A percentile compares a stretch with the other conserved stretches of the same genome.
Conservation (phyloP, 768 basidiomycete genomes). For the Asterophora parasitica region DNA sequence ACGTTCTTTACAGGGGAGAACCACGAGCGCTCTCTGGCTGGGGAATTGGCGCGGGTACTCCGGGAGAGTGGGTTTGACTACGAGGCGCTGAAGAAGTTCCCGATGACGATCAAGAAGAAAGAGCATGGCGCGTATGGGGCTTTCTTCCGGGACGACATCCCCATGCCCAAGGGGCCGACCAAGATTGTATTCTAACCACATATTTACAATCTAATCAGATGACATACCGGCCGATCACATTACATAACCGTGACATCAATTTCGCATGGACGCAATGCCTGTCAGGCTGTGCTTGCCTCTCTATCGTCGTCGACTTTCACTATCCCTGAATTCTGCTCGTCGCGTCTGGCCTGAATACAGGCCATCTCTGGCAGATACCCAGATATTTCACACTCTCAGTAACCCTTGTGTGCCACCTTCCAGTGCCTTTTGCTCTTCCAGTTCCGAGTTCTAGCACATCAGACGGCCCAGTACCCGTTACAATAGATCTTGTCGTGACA, state of each 20-base stretch:
- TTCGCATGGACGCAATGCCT: not conserved
- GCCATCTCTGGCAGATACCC: too few relatives aligned
- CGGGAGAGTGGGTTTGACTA: constrained; percentile 82
- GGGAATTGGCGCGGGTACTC: constrained; percentile 88
- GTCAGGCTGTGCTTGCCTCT: not conserved
- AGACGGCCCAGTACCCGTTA: not conserved
- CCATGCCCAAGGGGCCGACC: constrained; percentile 56
- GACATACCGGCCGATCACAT: not conserved
- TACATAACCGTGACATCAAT: constrained; percentile 15
- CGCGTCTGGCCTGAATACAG: too few relatives aligned
- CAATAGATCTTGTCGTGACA: not conserved
- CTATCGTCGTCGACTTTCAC: constrained; percentile 5
- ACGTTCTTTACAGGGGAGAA: constrained; percentile 94
- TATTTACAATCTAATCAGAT: not conserved
- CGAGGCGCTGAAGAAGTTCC: constrained; percentile 78
- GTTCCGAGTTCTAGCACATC: not conserved
- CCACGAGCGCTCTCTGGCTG: constrained; percentile 83
- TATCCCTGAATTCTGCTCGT: not conserved
- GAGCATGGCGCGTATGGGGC: constrained; percentile 87
- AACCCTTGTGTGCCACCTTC: too few relatives aligned
- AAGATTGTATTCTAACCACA: constrained; percentile 65
- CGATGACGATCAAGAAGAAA: constrained; percentile 97
- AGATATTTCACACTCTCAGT: too few relatives aligned
- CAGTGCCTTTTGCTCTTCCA: too few relatives aligned
- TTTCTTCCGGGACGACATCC: constrained; percentile 70